Evolutionary conservation across 345 rosid species (phyloP).

Genomic region (Trapa incisa): DNA sequence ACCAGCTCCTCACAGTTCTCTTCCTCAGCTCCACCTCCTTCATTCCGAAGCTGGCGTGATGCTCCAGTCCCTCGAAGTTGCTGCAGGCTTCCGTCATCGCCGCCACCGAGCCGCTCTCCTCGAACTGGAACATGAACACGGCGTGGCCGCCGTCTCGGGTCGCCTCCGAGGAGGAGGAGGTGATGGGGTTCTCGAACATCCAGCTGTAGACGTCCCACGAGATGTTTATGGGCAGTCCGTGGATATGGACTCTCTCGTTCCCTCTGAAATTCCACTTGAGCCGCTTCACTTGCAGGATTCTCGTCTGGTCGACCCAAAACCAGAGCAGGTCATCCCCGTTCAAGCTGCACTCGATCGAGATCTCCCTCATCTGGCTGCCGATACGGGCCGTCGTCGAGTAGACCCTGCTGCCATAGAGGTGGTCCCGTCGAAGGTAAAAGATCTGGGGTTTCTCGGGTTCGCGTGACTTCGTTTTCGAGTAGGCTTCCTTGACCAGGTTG

Average conservation of each 20-base stretch:
- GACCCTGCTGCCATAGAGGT: slow-evolving; percentile 51
- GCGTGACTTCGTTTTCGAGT: slow-evolving; percentile 33
- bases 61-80: too few species aligned
- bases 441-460: slow-evolving; percentile 28
- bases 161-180: too few species aligned
- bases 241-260: slow-evolving; percentile 62
- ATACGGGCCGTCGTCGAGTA: slow-evolving; percentile 53
- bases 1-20: slow-evolving; percentile 51
- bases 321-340: slow-evolving; percentile 50
- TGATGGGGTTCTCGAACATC: slow-evolving; percentile 45
- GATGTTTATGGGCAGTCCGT: slow-evolving; percentile 56
- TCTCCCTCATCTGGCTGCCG: slow-evolving; percentile 57
- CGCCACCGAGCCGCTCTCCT: slow-evolving; percentile 23
- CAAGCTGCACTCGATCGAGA: slow-evolving; percentile 52
- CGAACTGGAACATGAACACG: slow-evolving; percentile 80
- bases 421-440: slow-evolving; percentile 60
- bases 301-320: slow-evolving; percentile 40
- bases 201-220: slow-evolving; percentile 96
- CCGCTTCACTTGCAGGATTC: slow-evolving; percentile 55
- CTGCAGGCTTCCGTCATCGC: slow-evolving; percentile 6
- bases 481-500: slow-evolving; percentile 48
- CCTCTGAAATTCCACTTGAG: slow-evolving; percentile 23
- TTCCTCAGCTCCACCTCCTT: slow-evolving; percentile 60
- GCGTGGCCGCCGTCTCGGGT: slow-evolving; percentile 28
- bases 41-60: slow-evolving; percentile 24